Conservation (phyloP, 352 stramenopile species). For the Phytophthora hybrid region DNA sequence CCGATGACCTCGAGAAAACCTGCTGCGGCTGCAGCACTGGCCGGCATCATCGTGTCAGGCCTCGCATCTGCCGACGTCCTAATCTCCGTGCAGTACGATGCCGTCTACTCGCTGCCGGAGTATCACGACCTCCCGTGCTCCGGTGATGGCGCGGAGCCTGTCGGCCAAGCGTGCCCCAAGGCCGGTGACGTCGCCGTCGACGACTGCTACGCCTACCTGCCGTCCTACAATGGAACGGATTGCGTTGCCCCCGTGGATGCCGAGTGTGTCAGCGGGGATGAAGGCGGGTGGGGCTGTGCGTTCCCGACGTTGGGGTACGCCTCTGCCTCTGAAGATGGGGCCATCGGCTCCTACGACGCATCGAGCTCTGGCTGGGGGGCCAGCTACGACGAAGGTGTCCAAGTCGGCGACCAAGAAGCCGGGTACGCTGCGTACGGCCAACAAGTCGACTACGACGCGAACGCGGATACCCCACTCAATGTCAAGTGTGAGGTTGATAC, state of each 20-base stretch:
- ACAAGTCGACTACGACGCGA: conserved; percentile 2
- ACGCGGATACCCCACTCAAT: background rate
- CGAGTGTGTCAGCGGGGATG: conserved; percentile 20
- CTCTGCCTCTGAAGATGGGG: conserved; percentile 9
- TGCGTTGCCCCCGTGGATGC: conserved; percentile 37
- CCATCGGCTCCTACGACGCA: background rate
- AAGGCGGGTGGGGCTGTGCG: conserved; percentile 24
- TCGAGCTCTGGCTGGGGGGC: background rate
- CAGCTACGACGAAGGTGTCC: background rate
- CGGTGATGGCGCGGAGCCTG: conserved; percentile 19
- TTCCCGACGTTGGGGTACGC: conserved; percentile 25
- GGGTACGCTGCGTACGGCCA: background rate
- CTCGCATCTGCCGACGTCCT: conserved; percentile 24
- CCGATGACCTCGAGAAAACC: conserved; percentile 21
- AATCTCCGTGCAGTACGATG: conserved; percentile 32
- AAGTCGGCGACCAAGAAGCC: background rate
- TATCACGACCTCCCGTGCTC: conserved; percentile 30
- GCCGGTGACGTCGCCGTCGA: conserved; percentile 28
- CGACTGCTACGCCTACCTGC: conserved; percentile 26
- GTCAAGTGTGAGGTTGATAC: conserved; percentile 1
- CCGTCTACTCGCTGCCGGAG: conserved; percentile 33
- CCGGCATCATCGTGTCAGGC: conserved; percentile 11
- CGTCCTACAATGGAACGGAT: conserved; percentile 32
- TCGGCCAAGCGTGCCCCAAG: conserved; percentile 20
- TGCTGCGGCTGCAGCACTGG: conserved; percentile 13